Base-by-base conservation (phyloP, 148 eudicot species). In the Rhododendron kiyosumense region DNA sequence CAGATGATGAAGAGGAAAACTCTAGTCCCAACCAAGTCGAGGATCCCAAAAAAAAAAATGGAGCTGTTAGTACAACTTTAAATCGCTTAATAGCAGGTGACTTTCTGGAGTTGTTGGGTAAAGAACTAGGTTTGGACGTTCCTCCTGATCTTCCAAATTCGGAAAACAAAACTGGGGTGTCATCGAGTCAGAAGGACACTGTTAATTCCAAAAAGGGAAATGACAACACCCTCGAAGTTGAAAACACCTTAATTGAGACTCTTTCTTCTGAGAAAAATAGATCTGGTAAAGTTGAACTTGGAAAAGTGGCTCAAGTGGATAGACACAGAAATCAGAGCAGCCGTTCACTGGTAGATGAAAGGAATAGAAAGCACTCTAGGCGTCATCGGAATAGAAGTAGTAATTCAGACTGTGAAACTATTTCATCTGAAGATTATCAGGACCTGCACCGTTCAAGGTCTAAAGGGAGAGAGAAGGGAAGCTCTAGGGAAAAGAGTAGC, bases 21-120 rank as follows among this genome's bases (percentile, higher is more conserved):
- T 45, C 91, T 69, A 80, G 83, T 61, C 84, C 79, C 59, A 87
- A 88, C 69, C 88, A 87, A 90, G 88, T 74, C n/a, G 95, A 93
- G 81, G 91, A 93, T 85, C 87, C 95, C 15, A 84, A 92, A 45
- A 97, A 92, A 87, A 94, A 93, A 87, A 88, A 13, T 67, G 98
- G 95, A 90, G 98, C 93, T 82, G 99, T 94, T 59, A 95, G 89
- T 84, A 90, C 98, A 52, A 90, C 95, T 71, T 89, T 94, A 78
- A 97, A 93, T 86, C 98, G 99, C 75, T 89, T 97, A 84, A 92
- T 95, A 81, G 99, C 99, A 8, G 98, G 98, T 26, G 99, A 97
- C 91, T 97, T 97, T 87, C 91, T 97, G 89, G 98, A 97, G 91
- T 94, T 98, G 28, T 83, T 97, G 78, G 99, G 99, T 48, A 93